phyloP scores from a whole-genome alignment of 768 basidiomycete genomes.

The Panaeolus papilionaceus region DNA sequence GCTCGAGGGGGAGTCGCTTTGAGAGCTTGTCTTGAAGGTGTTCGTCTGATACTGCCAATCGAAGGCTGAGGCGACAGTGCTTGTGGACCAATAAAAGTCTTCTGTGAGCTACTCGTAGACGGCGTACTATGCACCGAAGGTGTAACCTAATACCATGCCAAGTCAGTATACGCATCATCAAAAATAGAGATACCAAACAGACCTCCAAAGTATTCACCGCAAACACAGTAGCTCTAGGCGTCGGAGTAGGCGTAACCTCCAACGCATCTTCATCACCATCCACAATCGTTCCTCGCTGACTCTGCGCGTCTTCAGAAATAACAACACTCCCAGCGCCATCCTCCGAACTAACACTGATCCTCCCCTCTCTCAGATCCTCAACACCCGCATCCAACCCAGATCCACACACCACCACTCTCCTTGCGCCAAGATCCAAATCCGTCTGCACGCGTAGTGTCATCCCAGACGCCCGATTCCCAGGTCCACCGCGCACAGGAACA shows the following conservation, averaged over 20 bases:
- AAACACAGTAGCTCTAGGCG: constrained; percentile 2
- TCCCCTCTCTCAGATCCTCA: constrained; percentile 5
- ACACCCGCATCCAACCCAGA: constrained; percentile 7
- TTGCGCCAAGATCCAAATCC: constrained; percentile 7
- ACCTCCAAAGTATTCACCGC: constrained; percentile 1
- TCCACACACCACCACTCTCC: constrained; percentile 1
- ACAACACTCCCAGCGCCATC: constrained; percentile 2
- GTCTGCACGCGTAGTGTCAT: not conserved
- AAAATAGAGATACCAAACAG: not conserved
- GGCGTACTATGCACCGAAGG: not conserved
- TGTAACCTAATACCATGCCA: not conserved
- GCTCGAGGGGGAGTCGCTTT: constrained; percentile 2
- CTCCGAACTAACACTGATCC: constrained; percentile 1
- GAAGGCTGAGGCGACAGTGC: not conserved
- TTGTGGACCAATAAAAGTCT: not conserved
- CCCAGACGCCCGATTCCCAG: not conserved
- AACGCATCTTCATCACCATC: not conserved
- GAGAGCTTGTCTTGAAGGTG: constrained; percentile 7
- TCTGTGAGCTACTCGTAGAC: not conserved
- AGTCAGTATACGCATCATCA: not conserved
- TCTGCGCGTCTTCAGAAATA: not conserved
- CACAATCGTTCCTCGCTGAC: not conserved
- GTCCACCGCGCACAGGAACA: not conserved
- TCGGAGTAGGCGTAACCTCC: not conserved
- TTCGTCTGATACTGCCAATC: not conserved